Conservation (phyloP, 1,284 basidiomycete genomes). For the Sphagnurus paluster region DNA sequence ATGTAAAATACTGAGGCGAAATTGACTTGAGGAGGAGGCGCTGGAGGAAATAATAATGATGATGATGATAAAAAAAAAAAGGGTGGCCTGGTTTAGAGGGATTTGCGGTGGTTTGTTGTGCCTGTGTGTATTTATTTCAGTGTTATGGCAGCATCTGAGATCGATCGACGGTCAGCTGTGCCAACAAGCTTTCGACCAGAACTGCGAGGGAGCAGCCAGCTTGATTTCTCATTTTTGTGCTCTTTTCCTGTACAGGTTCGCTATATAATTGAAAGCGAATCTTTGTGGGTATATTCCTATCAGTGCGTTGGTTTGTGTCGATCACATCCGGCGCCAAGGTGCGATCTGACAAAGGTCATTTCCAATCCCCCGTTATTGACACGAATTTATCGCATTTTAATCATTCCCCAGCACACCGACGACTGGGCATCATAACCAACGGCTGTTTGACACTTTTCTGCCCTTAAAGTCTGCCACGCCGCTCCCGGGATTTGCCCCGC, state of each 20-base stretch:
- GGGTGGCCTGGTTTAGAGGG: neutral
- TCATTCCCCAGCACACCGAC: conserved; percentile 9
- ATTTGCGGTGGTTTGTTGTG: conserved; percentile 1
- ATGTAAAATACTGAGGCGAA: neutral
- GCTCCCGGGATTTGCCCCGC: conserved; percentile 1
- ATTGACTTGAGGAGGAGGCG: no score
- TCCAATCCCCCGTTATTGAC: conserved; percentile 17
- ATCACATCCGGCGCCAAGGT: conserved; percentile 19
- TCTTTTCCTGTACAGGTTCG: neutral
- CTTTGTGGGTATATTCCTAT: neutral
- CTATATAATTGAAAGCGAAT: neutral
- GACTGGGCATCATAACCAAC: conserved; percentile 7
- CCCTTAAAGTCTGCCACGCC: conserved; percentile 5
- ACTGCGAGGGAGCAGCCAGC: no score
- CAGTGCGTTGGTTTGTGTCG: conserved; percentile 11
- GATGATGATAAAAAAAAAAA: no score
- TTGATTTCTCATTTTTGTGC: neutral
- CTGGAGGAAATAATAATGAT: no score
- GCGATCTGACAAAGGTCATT: conserved; percentile 16
- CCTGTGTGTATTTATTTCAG: conserved; percentile 13
- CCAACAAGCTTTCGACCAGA: conserved; percentile 11
- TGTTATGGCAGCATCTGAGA: conserved; percentile 20
- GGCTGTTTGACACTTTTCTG: neutral
- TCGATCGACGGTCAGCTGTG: conserved; percentile 19
- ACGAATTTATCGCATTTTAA: conserved; percentile 8